phyloP scores from a whole-genome alignment of 306 rosid species.

The Castanea sativa region DNA sequence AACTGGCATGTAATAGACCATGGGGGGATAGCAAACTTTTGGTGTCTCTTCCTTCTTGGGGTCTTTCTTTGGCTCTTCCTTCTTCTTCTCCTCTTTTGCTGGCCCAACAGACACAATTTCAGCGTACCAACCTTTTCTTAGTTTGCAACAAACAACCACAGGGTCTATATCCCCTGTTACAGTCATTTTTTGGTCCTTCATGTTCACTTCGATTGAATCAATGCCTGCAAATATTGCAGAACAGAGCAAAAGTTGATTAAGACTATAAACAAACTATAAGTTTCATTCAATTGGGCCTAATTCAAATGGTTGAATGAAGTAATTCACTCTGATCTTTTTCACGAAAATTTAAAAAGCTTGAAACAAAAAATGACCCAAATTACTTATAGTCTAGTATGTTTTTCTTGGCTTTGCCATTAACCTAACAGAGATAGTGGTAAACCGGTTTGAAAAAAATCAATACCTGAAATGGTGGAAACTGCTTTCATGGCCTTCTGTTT shows the following conservation, averaged over 20 bases:
- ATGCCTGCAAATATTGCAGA: conserved; percentile 46
- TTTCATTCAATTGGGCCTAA: neutral
- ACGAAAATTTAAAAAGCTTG: neutral
- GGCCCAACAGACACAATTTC: conserved; percentile 80
- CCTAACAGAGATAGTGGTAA: neutral
- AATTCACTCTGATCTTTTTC: neutral
- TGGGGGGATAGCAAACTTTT: conserved; percentile 38
- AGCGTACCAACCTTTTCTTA: conserved; percentile 63
- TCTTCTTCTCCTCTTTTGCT: conserved; percentile 73
- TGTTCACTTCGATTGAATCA: conserved; percentile 77
- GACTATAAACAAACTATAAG: neutral
- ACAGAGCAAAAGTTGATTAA: neutral
- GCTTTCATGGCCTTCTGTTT: conserved; percentile 76
- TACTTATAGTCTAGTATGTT: no score
- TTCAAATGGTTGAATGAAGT: neutral
- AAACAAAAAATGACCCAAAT: neutral
- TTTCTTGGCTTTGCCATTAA: neutral
- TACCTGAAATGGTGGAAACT: conserved; percentile 62
- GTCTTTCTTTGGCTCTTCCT: conserved; percentile 33
- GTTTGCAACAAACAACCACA: conserved; percentile 46
- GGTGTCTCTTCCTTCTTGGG: conserved; percentile 31
- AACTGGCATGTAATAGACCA: conserved; percentile 46
- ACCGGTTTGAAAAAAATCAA: neutral
- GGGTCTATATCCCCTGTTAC: conserved; percentile 71
- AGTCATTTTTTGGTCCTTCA: conserved; percentile 80